Base-by-base conservation (phyloP, 352 stramenopile genomes). In the Phytophthora megakarya region DNA sequence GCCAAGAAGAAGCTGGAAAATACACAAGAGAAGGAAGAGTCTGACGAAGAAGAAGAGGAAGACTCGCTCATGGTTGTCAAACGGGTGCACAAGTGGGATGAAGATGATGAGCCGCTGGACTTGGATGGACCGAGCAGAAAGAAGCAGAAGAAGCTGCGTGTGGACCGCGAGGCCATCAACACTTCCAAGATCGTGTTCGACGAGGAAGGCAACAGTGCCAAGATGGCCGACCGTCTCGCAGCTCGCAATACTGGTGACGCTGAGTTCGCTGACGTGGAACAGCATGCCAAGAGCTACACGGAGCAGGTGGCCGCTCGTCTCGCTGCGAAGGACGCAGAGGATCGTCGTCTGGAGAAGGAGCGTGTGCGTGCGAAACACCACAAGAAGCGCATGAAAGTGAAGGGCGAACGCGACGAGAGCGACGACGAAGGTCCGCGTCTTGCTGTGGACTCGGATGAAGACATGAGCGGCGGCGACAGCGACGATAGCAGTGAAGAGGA, bases 21-120 rank as follows among this genome's bases (percentile, higher is more conserved):
- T 65, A 65, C 50, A 23, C 15, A 63, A 61, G 47, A 78, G 21
- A 59, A 82, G n/a, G 70, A 88, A 5, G 75, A 62, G 22, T 38
- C 45, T 22, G 53, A 85, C 15, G 77, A 90, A 0, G 85, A 95
- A 32, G 85, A 96, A 12, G 84, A 96, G 5, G 81, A 94, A 28
- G 93, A 98, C 56, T 86, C 95, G 37, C 67, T 98, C 2, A 89
- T 98, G 73, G 84, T 98, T 19, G 89, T 98, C 32, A 98, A 98
- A 73, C 81, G 86, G 49, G 81, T 84, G 28, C 92, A 98, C 73
- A 81, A 94, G 28, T 97, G 86, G 79, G 78, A 81, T 40, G 67
- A 85, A 19, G 69, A 88, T 21, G 67, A 88, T 3, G 76, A 86
- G 26, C 57, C 69, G 11, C 62, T 89, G 9, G 73, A 91, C 53